These are phyloP conservation scores for Marasmius tenuissimus DNA, from an alignment of 1,284 basidiomycete genomes.

Conservation along the genomic window DNA sequence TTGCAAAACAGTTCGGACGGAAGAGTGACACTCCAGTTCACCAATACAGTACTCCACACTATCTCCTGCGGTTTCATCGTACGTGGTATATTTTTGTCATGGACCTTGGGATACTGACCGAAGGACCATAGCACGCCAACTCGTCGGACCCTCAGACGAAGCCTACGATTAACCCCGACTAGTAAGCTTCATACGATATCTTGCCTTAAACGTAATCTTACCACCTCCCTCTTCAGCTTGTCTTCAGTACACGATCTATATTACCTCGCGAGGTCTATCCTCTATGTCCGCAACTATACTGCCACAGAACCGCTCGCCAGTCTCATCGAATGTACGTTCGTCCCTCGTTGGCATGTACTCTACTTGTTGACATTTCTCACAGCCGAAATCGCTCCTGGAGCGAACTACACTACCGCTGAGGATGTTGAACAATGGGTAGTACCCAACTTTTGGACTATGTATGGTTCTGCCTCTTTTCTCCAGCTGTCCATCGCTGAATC, in stretches of 20 bases:
- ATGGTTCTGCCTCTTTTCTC: neutral
- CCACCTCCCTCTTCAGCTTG: neutral
- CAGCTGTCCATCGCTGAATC: neutral
- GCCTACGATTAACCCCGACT: neutral
- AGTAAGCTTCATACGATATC: neutral
- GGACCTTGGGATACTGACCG: neutral
- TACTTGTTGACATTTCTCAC: neutral
- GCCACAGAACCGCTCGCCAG: slow-evolving; percentile 1
- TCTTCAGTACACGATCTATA: neutral
- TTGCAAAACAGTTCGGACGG: neutral
- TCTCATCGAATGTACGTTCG: slow-evolving; percentile 1
- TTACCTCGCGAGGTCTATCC: neutral
- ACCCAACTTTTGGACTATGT: slow-evolving; percentile 5
- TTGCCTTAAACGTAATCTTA: neutral
- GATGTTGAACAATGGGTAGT: slow-evolving; percentile 1
- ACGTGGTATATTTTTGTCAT: neutral
- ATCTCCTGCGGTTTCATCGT: neutral
- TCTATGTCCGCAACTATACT: slow-evolving; percentile 2
- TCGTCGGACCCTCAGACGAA: neutral
- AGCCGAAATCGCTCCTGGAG: slow-evolving; percentile 1
- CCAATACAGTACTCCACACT: neutral
- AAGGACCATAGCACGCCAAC: neutral
- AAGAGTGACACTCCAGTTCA: neutral
- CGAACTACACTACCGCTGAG: slow-evolving; percentile 1
- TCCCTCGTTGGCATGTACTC: too few relatives aligned